These are phyloP conservation scores for Pterocarpus santalinus DNA, from an alignment of 306 rosid species.

Conservation along the genomic window DNA sequence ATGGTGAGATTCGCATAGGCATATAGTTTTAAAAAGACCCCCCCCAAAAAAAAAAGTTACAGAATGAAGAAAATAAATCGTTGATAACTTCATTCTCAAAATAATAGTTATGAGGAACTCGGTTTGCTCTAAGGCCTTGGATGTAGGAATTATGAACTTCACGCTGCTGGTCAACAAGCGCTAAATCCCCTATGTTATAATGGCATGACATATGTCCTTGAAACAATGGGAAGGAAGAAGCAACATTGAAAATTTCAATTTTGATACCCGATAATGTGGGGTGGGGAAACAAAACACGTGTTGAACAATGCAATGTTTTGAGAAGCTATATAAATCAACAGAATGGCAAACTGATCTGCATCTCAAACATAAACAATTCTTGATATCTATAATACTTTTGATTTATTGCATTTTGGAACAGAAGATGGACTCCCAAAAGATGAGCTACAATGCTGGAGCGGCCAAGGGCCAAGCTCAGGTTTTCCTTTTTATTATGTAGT, in stretches of 20 bases:
- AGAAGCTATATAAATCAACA: slow-evolving; percentile 35
- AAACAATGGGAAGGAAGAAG: not conserved
- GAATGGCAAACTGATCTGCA: not conserved
- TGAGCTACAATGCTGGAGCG: slow-evolving; percentile 58
- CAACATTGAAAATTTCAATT: slow-evolving; percentile 19
- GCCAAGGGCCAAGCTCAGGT: slow-evolving; percentile 73
- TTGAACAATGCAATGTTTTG: slow-evolving; percentile 19
- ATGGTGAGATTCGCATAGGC: not conserved
- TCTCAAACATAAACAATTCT: slow-evolving; percentile 29
- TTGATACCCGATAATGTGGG: not conserved
- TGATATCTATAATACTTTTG: not conserved
- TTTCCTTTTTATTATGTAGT: not conserved
- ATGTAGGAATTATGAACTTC: slow-evolving; percentile 19
- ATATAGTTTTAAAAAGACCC: too few species aligned
- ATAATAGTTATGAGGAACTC: not conserved
- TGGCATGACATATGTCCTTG: slow-evolving; percentile 30
- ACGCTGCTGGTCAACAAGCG: not conserved
- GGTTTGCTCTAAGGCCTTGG: slow-evolving; percentile 16
- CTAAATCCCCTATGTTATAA: not conserved
- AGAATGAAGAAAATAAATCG: not conserved
- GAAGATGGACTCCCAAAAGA: slow-evolving; percentile 49
- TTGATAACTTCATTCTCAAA: not conserved
- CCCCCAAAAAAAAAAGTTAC: not conserved
- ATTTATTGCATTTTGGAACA: not conserved
- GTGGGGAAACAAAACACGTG: slow-evolving; percentile 26